These are phyloP conservation scores for Boletus subcaerulescens DNA, from an alignment of 768 basidiomycete genomes.

Conservation along the genomic window DNA sequence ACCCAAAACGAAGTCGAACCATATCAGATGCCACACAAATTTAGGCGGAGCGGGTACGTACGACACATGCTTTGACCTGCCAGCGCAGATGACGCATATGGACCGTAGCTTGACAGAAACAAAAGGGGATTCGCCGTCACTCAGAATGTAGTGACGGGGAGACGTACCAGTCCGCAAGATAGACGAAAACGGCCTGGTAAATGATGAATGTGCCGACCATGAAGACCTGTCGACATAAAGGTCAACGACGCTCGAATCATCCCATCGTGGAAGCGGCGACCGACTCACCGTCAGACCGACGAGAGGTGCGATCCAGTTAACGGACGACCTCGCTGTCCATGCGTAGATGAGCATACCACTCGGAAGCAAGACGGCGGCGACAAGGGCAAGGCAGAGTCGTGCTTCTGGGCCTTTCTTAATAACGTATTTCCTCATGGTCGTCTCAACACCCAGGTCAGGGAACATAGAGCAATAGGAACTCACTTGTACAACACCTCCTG, in stretches of 20 bases:
- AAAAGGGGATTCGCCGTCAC: neutral
- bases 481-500: conserved; percentile 53
- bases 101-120: conserved; percentile 40
- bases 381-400: conserved; percentile 55
- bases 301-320: conserved; percentile 56
- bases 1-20: conserved; percentile 17
- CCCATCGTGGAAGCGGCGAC: neutral
- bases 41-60: conserved; percentile 25
- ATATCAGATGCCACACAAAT: conserved; percentile 2
- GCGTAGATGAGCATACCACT: conserved; percentile 70
- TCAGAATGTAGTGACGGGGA: neutral
- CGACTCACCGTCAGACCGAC: conserved; percentile 25
- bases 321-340: conserved; percentile 53
- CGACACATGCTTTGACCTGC: conserved; percentile 65
- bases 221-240: conserved; percentile 38
- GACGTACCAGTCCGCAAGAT: conserved; percentile 61
- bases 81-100: conserved; percentile 65
- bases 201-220: conserved; percentile 51
- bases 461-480: conserved; percentile 9
- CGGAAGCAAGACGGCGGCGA: conserved; percentile 53
- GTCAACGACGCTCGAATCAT: neutral
- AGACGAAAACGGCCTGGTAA: conserved; percentile 58
- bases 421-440: conserved; percentile 27
- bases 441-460: neutral
- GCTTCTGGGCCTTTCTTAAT: conserved; percentile 49